Evolutionary conservation across 305 asterid genomes (phyloP), one percentile per base, ranked within the genome.

Genomic region (Stenogyne calaminthoides): DNA sequence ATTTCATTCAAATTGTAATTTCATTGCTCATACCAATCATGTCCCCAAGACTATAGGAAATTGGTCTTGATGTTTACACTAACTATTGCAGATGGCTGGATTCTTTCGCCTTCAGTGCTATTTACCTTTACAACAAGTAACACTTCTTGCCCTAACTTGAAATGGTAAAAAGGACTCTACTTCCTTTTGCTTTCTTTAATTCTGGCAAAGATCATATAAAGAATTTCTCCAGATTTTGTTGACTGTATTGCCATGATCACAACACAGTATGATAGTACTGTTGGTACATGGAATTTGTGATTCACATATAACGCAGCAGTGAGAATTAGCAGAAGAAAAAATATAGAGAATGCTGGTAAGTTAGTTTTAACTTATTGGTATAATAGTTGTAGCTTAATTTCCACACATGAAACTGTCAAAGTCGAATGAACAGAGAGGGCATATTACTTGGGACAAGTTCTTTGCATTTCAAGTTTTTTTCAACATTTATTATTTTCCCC

Each of bases 121-220:
- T 82, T 39, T 88, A 80, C 82, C 85, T 89, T 22, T 86, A 82
- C 84, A 75, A 86, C 82, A 89, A 89, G 90, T 87, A 72, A 74
- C 55, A 40, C 19, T 27, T 51, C 54, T 49, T 32, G 64, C 29
- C 19, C 63, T 20, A 51, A 25, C 69, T 62, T 49, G 25, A 19
- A 29, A 47, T n/a, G 29, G 75, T 44, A 16, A n/a, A n/a, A 9
- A 27, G 29, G 12, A 44, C 22, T 52, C 18, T 55, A 37, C 37
- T 11, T 55, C 6, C 32, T 11, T 36, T 69, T 47, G 59, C 44
- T 22, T 39, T 56, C 27, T 34, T 62, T 5, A 15, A 11, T 57
- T 54, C 20, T 16, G 22, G 52, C 16, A 27, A 44, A 42, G 60
- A 9, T 9, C 34, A 63, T 22, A 16, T n/a, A n/a, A 64, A 25